phyloP scores from a whole-genome alignment of 106 monocot species.

The Xerophyta viscosa region DNA sequence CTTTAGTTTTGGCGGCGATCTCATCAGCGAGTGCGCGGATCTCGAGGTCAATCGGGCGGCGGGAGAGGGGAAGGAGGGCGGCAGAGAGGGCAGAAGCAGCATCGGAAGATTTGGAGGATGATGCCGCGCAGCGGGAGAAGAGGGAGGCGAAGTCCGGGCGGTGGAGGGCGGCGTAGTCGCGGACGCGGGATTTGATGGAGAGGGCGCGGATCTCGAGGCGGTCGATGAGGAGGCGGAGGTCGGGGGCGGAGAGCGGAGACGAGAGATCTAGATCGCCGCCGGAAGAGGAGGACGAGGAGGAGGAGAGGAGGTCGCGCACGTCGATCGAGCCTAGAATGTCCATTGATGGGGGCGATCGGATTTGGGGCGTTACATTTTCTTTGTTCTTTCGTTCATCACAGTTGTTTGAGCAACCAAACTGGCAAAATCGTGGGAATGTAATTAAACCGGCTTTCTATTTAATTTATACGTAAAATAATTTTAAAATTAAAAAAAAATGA shows the following conservation, averaged over 20 bases:
- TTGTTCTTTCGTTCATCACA: no score
- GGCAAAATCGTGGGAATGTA: no score
- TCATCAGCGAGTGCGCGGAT: slow-evolving; percentile 37
- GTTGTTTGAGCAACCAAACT: no score
- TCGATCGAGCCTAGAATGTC: slow-evolving; percentile 53
- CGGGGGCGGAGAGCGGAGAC: slow-evolving; percentile 82
- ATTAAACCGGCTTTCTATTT: no score
- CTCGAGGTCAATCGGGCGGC: slow-evolving; percentile 29
- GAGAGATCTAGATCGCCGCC: slow-evolving; percentile 29
- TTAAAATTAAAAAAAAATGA: no score
- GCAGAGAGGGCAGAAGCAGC: slow-evolving; percentile 25
- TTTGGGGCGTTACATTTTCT: no score
- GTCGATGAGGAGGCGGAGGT: slow-evolving; percentile 89
- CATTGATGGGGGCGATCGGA: not conserved
- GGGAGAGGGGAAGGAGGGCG: slow-evolving; percentile 44
- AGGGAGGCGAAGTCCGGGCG: slow-evolving; percentile 48
- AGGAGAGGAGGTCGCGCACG: slow-evolving; percentile 68
- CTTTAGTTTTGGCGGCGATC: slow-evolving; percentile 38
- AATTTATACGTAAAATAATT: no score
- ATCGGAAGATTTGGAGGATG: slow-evolving; percentile 19
- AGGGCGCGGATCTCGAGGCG: slow-evolving; percentile 74
- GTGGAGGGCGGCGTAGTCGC: slow-evolving; percentile 53
- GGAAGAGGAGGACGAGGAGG: not conserved
- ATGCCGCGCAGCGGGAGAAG: slow-evolving; percentile 30
- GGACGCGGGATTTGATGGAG: slow-evolving; percentile 59